phyloP scores from a whole-genome alignment of 768 basidiomycete species.

The Russula brevipes region DNA sequence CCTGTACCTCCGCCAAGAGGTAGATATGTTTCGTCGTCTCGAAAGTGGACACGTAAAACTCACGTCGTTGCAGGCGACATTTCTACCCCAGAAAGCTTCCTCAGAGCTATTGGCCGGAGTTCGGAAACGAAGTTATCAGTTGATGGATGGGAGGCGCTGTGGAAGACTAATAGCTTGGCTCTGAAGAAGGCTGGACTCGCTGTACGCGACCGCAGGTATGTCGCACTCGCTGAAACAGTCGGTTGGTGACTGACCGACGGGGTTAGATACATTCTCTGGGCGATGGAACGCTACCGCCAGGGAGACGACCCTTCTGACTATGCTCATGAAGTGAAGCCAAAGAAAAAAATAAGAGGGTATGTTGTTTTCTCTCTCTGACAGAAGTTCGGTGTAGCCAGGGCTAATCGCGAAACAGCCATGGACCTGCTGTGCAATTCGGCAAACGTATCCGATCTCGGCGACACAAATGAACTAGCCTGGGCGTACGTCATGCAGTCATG shows the following conservation, averaged over 20 bases:
- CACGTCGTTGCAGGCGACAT: constrained; percentile 41
- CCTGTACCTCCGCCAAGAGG: constrained; percentile 9
- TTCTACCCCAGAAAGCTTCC: constrained; percentile 54
- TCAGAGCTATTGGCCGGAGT: constrained; percentile 68
- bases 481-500: no score
- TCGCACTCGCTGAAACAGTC: constrained; percentile 2
- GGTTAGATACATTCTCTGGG: constrained; percentile 76
- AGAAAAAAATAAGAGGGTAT: constrained; percentile 77
- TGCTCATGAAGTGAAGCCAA: constrained; percentile 60
- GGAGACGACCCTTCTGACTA: constrained; percentile 52
- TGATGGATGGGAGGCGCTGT: constrained; percentile 70
- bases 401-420: constrained; percentile 46
- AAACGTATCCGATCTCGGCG: constrained; percentile 62
- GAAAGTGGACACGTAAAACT: background rate
- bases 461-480: constrained; percentile 13
- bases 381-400: background rate
- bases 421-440: constrained; percentile 68
- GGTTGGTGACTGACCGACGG: background rate
- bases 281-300: constrained; percentile 71
- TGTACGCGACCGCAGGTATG: constrained; percentile 67
- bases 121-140: constrained; percentile 58
- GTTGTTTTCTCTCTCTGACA: constrained; percentile 29
- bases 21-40: background rate
- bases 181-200: constrained; percentile 62
- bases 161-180: constrained; percentile 51